Base-by-base conservation (phyloP, 176 grass and related monocot species). In the Eremochloa ophiuroides region DNA sequence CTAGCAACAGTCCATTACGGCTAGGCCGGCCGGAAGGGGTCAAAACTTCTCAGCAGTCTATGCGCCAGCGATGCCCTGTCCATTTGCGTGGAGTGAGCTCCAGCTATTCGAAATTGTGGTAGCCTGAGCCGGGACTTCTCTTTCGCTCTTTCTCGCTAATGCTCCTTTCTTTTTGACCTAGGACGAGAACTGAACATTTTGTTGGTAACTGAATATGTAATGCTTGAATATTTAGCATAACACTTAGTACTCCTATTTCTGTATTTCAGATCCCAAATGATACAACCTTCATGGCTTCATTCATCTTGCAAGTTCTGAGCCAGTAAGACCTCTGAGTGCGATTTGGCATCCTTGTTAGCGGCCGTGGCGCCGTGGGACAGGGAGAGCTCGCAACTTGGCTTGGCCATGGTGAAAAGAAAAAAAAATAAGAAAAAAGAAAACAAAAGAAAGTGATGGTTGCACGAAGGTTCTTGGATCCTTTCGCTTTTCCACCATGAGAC, bases 391-490 rank as follows among this genome's bases (percentile, higher is more conserved):
- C 69, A 34, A 56, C 15, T 9, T 65, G 66, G 26, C 61, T 25
- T 69, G 44, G 29, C 43, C 11, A 35, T 10, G 58, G 71, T 66
- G 65, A 72, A 71, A 71, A 28, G 60, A 62, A 47, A 47, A 17
- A 17, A 11, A 53, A 3, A 37, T 20, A 56, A 28, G 60, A 62
- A 47, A 47, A 17, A 17, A 11, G n/a, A n/a, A 53, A 3, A 37
- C 11, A 56, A 56, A 73, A 37, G 48, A 79, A 68, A 83, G 34
- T 25, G 26, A 42, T 79, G 83, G 78, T 18, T 62, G 74, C 83
- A 78, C 17, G 73, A 90, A 78, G 83, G 66, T 86, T 73, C 73
- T 74, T 79, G 88, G 73, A 79, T 29, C 30, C 71, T 74, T 74
- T 74, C 41, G 75, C 68, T 68, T 83, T 78, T 46, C 11, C 10